Evolutionary conservation across 257 asterid species (phyloP), one percentile per base, ranked within the genome.

Genomic region (Vinca minor): DNA sequence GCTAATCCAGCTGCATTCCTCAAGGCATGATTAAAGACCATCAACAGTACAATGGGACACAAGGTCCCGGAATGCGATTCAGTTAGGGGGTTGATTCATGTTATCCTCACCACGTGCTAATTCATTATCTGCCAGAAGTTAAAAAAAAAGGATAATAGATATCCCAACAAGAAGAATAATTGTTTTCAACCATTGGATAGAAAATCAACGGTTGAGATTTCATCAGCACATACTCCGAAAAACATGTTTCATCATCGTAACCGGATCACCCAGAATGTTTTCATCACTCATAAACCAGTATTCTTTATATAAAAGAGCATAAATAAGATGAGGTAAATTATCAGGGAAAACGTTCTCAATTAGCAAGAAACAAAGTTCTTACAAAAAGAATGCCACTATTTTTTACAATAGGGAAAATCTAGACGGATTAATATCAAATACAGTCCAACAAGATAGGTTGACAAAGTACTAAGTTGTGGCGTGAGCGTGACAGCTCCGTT

Each of bases 1-100:
- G 79, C 71, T 23, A 3, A 48, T 75, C 82, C 91, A 84, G 82
- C 81, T 82, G 85, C 84, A 64, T 71, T 65, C 73, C 69, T 64
- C 69, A 28, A 67, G 63, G 73, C 65, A 66, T 49, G 73, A 59
- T 68, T 57, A 61, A 71, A 64, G 71, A 76, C 66, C 63, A 61
- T 64, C 63, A 75, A 57, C 71, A 57, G 69, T 39, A 46, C 31
- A 61, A 52, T 63, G 68, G 72, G 63, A 38, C 59, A 25, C 0
- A 23, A 36, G 83, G 83, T 41, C 86, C 91, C 77, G 74, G 83
- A 64, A 48, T 64, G 55, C n/a, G n/a, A n/a, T n/a, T n/a, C n/a
- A n/a, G n/a, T n/a, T n/a, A n/a, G n/a, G n/a, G n/a, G n/a, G n/a
- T n/a, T n/a, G n/a, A n/a, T n/a, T n/a, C n/a, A n/a, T n/a, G n/a